Conservation (phyloP, 75 land plant species). For the Azolla pinnata region DNA sequence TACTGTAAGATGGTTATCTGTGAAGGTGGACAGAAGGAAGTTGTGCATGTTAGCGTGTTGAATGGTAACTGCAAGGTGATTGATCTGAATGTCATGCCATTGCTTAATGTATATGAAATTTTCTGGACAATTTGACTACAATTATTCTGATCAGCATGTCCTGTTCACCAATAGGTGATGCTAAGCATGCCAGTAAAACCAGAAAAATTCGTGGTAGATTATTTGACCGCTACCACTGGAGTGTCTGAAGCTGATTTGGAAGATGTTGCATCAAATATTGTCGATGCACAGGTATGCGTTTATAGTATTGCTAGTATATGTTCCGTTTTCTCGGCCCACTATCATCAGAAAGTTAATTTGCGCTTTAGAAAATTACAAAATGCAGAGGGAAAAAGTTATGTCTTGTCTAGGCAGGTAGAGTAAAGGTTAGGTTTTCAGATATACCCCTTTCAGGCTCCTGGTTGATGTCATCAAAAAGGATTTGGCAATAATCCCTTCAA, state of each 20-base stretch:
- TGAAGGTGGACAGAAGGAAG: constrained; percentile 57
- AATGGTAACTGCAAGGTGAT: constrained; percentile 63
- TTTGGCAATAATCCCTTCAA: no score
- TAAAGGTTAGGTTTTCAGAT: no score
- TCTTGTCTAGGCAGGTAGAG: no score
- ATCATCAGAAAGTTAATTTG: no score
- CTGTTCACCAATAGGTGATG: constrained; percentile 5
- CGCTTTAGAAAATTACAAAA: no score
- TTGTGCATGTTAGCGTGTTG: constrained; percentile 74
- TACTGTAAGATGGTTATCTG: constrained; percentile 97
- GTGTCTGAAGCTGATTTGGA: constrained; percentile 50
- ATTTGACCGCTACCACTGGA: constrained; percentile 67
- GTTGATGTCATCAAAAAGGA: no score
- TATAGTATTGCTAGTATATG: neutral
- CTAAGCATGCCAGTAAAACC: constrained; percentile 64
- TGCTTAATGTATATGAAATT: constrained; percentile 1
- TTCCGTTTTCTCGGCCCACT: no score
- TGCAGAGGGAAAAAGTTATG: no score
- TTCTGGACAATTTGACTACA: neutral
- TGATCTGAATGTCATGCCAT: neutral
- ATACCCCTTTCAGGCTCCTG: no score
- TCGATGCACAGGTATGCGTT: constrained; percentile 56
- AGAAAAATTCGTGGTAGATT: constrained; percentile 50
- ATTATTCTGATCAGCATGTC: no score
- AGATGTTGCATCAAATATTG: constrained; percentile 40